These are phyloP conservation scores for Nannochloris sp. DNA, from an alignment of 139 green algal genomes.

Conservation along the genomic window DNA sequence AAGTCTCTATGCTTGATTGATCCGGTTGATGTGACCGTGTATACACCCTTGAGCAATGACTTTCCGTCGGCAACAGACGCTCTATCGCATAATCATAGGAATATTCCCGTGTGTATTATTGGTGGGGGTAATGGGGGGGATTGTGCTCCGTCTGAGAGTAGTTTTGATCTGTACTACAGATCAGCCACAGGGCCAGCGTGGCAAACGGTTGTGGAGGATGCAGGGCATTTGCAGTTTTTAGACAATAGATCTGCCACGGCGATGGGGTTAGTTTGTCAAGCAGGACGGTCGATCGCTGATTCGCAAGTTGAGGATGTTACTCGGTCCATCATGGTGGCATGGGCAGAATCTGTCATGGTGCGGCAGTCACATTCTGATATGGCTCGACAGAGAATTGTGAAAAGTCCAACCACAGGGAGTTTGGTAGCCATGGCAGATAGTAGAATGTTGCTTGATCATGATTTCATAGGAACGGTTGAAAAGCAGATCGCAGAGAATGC, in stretches of 20 bases:
- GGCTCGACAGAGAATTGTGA: neutral
- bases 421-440: too few species aligned
- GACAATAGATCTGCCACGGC: slow-evolving; percentile 40
- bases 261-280: slow-evolving; percentile 46
- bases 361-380: neutral
- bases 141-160: slow-evolving; percentile 57
- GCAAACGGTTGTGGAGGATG: slow-evolving; percentile 40
- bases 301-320: slow-evolving; percentile 28
- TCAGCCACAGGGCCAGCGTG: slow-evolving; percentile 36
- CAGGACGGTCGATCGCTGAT: slow-evolving; percentile 22
- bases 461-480: too few species aligned
- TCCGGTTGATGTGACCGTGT: slow-evolving; percentile 83
- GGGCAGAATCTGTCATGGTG: slow-evolving; percentile 47
- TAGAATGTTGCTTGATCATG: too few species aligned
- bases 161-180: slow-evolving; percentile 57
- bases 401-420: too few species aligned
- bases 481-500: too few species aligned
- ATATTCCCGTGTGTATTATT: slow-evolving; percentile 48
- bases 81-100: slow-evolving; percentile 11
- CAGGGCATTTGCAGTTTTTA: slow-evolving; percentile 74
- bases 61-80: slow-evolving; percentile 55
- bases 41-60: slow-evolving; percentile 13
- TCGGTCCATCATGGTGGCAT: slow-evolving; percentile 64
- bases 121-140: slow-evolving; percentile 48
- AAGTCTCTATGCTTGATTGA: slow-evolving; percentile 70